phyloP scores from a whole-genome alignment of 176 grass and related monocot genomes.

The Rhynchospora breviuscula region DNA sequence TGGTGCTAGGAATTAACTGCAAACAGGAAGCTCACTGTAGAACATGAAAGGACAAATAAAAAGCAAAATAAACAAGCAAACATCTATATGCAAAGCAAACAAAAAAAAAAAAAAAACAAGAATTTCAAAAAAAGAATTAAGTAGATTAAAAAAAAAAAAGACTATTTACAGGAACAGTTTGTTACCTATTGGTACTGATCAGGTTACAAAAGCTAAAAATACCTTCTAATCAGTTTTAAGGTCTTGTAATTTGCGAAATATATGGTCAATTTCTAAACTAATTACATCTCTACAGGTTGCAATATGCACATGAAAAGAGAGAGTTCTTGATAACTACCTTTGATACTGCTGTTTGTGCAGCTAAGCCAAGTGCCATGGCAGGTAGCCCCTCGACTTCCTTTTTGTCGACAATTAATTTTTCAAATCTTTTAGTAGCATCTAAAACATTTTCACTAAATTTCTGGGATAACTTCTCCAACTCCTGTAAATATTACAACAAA shows the following conservation, averaged over 20 bases:
- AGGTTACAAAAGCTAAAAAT: not conserved
- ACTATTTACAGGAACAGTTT: not conserved
- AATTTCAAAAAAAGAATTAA: too few relatives aligned
- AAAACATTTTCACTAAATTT: conserved; percentile 97
- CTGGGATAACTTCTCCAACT: conserved; percentile 80
- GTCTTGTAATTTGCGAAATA: not conserved
- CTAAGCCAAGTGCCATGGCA: conserved; percentile 69
- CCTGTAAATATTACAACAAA: conserved; percentile 38
- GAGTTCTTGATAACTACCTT: conserved; percentile 37
- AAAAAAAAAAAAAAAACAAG: not conserved
- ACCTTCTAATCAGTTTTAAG: not conserved
- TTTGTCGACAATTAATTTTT: conserved; percentile 84
- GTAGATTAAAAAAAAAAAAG: too few relatives aligned
- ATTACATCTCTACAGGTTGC: too few relatives aligned
- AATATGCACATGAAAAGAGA: not conserved
- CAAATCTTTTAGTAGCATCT: conserved; percentile 90
- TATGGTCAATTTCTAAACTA: too few relatives aligned
- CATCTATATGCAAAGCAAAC: not conserved
- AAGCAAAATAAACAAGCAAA: not conserved
- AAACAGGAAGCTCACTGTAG: not conserved
- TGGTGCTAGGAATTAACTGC: not conserved
- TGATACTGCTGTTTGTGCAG: conserved; percentile 67
- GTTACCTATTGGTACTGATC: not conserved
- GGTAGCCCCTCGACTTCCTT: conserved; percentile 86
- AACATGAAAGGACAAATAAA: not conserved